Evolutionary conservation across 345 rosid species (phyloP).

Genomic region (Hibiscus syriacus): DNA sequence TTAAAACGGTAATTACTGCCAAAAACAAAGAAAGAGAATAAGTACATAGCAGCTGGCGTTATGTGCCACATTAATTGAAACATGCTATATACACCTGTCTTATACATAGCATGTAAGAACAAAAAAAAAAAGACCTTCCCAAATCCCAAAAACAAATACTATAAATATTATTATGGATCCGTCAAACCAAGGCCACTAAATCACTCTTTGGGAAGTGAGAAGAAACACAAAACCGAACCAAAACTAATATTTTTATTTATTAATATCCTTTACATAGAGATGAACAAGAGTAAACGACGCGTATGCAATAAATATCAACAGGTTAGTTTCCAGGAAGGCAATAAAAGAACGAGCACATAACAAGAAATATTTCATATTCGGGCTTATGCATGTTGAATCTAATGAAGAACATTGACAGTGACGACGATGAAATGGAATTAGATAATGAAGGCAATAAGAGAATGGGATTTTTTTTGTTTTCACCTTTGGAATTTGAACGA

Average conservation of each 20-base stretch:
- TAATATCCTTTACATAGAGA: not conserved
- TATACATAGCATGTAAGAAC: slow-evolving; percentile 1
- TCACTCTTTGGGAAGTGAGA: slow-evolving; percentile 15
- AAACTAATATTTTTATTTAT: too few species aligned
- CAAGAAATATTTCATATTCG: slow-evolving; percentile 2
- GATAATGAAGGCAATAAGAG: not conserved
- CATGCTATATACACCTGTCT: too few species aligned
- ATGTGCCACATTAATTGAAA: too few species aligned
- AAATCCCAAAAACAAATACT: not conserved
- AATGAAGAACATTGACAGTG: not conserved
- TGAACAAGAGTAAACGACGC: not conserved
- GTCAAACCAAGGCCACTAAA: too few species aligned
- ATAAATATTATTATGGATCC: too few species aligned
- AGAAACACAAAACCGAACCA: not conserved
- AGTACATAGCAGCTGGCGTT: too few species aligned
- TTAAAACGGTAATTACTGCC: too few species aligned
- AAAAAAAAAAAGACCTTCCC: not conserved
- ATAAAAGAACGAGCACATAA: slow-evolving; percentile 10
- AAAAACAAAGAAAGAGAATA: too few species aligned
- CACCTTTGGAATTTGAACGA: too few species aligned
- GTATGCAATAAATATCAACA: not conserved
- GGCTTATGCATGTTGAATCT: not conserved
- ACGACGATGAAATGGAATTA: slow-evolving; percentile 2
- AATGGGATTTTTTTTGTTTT: not conserved
- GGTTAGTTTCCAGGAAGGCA: not conserved